A percentile compares a stretch with the other conserved stretches of the same genome.
phyloP scores from a whole-genome alignment of 371 early-diverging fungal genomes.

The Rhizopus sp. region DNA sequence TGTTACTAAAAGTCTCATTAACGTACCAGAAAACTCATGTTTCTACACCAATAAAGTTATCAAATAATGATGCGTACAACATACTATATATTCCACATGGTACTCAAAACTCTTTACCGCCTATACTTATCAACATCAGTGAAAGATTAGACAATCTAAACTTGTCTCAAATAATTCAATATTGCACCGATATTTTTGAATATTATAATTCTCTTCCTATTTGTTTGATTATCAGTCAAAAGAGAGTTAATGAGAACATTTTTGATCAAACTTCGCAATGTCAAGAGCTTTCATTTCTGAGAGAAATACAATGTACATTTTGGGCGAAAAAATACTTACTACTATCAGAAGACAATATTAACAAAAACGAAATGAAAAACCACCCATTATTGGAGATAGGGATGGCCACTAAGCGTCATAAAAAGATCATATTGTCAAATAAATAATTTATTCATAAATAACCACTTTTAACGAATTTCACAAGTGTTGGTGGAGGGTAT shows the following conservation, averaged over 20 bases:
- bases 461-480: neutral
- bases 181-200: constrained; percentile 1
- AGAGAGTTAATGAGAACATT: constrained; percentile 9
- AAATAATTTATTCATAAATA: constrained; percentile 9
- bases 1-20: constrained; percentile 9
- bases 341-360: constrained; percentile 9
- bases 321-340: constrained; percentile 13
- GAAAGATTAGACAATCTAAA: constrained; percentile 6
- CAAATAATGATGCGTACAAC: neutral
- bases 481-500: neutral
- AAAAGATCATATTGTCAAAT: constrained; percentile 11
- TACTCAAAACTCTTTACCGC: neutral
- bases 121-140: constrained; percentile 1
- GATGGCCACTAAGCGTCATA: constrained; percentile 9
- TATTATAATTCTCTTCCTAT: constrained; percentile 12
- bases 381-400: constrained; percentile 12
- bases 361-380: constrained; percentile 9
- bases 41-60: neutral
- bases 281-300: constrained; percentile 3
- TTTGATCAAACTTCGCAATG: constrained; percentile 8
- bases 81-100: neutral
- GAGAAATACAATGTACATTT: constrained; percentile 12
- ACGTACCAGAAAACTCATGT: constrained; percentile 6
- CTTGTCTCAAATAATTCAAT: constrained; percentile 6
- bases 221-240: constrained; percentile 13